These are phyloP conservation scores for Sphaerulina musiva DNA, from an alignment of 2,329 filamentous ascomycete genomes.

Conservation along the genomic window DNA sequence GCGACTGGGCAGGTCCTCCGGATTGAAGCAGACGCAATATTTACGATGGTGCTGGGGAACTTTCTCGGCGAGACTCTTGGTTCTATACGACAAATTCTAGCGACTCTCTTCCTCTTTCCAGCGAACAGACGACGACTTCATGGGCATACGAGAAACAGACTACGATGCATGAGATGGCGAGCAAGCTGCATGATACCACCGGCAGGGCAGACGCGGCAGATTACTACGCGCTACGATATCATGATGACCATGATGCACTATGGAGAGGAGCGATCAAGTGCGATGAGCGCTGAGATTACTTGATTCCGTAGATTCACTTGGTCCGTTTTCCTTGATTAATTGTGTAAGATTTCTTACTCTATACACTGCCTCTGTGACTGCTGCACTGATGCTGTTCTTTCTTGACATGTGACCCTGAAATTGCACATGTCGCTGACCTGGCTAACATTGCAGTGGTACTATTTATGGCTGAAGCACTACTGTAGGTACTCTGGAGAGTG, in stretches of 20 bases:
- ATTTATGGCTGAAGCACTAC: not conserved
- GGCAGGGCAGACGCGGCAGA: slow-evolving; percentile 8
- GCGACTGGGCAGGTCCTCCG: slow-evolving; percentile 1
- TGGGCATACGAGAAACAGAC: slow-evolving; percentile 7
- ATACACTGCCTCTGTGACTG: not conserved
- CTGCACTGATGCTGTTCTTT: not conserved
- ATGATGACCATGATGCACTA: not conserved
- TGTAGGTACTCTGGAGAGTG: not conserved
- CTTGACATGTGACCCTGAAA: not conserved
- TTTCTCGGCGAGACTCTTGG: not conserved
- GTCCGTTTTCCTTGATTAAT: not conserved
- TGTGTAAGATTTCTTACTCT: not conserved
- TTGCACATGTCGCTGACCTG: not conserved
- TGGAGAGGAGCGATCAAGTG: not conserved
- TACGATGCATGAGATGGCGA: slow-evolving; percentile 8
- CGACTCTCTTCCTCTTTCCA: not conserved
- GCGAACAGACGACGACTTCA: slow-evolving; percentile 6
- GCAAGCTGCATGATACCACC: slow-evolving; percentile 14
- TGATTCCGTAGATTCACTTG: not conserved
- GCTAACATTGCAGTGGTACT: not conserved
- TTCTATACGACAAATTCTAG: not conserved
- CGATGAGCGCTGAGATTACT: not conserved
- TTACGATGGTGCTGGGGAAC: slow-evolving; percentile 1
- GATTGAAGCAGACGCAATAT: not conserved
- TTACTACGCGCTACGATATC: slow-evolving; percentile 9